Evolutionary conservation across 140 eudicot species (phyloP).

Genomic region (Ambrosia hybrid): DNA sequence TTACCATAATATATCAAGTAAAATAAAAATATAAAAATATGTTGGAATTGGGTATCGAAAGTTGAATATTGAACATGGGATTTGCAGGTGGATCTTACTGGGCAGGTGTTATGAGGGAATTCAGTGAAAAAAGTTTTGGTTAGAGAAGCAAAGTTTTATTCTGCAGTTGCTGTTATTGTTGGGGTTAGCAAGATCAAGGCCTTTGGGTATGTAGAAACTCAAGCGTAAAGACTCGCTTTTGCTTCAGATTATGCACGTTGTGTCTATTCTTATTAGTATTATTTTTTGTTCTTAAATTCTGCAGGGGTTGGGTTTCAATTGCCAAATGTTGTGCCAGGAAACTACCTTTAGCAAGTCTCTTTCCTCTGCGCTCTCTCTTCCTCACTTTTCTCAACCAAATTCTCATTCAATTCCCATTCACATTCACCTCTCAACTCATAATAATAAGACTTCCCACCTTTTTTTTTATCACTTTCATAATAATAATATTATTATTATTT

Average conservation of each 20-base stretch:
- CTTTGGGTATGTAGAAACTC: constrained; percentile 60
- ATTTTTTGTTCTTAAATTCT: background rate
- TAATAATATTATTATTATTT: background rate
- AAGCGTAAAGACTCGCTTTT: too few relatives aligned
- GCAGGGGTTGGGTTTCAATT: too few relatives aligned
- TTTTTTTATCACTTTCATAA: constrained; percentile 3
- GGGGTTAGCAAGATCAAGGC: constrained; percentile 65
- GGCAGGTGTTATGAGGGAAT: constrained; percentile 56
- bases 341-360: constrained; percentile 48
- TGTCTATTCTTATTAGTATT: background rate
- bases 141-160: too few relatives aligned
- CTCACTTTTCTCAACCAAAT: constrained; percentile 28
- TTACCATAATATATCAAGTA: too few relatives aligned
- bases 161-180: constrained; percentile 65
- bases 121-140: constrained; percentile 74
- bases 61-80: background rate
- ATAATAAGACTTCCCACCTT: background rate
- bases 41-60: background rate
- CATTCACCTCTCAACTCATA: constrained; percentile 31
- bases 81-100: constrained; percentile 66
- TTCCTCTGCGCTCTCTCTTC: constrained; percentile 3
- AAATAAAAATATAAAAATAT: background rate
- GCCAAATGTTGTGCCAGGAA: constrained; percentile 90
- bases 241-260: too few relatives aligned
- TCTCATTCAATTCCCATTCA: constrained; percentile 23